Conservation (phyloP, 1,139 yeast species). For the Geotrichum armillariae region DNA sequence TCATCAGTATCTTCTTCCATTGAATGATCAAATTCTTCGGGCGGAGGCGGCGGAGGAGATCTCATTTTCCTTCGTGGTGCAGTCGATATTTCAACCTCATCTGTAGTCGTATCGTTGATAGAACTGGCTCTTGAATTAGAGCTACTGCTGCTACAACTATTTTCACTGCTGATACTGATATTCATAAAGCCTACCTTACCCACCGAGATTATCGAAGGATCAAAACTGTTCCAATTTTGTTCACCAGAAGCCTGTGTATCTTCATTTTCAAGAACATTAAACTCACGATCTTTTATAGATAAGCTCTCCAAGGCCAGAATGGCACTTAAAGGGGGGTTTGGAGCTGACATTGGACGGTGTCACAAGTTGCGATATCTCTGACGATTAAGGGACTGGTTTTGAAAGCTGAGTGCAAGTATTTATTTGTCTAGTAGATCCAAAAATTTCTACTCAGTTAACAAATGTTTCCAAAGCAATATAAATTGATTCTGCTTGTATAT, state of each 20-base stretch:
- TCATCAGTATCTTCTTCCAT: conserved; percentile 5
- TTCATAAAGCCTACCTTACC: not conserved
- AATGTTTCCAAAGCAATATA: too few relatives aligned
- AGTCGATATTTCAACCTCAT: not conserved
- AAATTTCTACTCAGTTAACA: too few relatives aligned
- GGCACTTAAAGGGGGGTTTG: not conserved
- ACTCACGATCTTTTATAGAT: not conserved
- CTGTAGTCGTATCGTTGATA: not conserved
- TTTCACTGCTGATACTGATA: not conserved
- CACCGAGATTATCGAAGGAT: not conserved
- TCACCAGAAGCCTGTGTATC: not conserved
- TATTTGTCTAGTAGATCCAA: too few relatives aligned
- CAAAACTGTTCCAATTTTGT: not conserved
- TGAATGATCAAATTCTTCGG: conserved; percentile 5
- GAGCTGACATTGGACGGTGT: not conserved
- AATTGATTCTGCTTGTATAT: too few relatives aligned
- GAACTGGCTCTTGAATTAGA: conserved; percentile 2
- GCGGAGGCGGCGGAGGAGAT: conserved; percentile 11
- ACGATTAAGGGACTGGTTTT: too few relatives aligned
- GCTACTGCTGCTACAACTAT: conserved; percentile 2
- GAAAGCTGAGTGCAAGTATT: too few relatives aligned
- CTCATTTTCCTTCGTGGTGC: conserved; percentile 3
- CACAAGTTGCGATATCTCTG: too few relatives aligned
- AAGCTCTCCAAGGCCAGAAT: not conserved
- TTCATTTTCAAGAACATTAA: not conserved